Evolutionary conservation across 1,139 yeast species (phyloP).

Genomic region (Entelexis paramagnoliae): DNA sequence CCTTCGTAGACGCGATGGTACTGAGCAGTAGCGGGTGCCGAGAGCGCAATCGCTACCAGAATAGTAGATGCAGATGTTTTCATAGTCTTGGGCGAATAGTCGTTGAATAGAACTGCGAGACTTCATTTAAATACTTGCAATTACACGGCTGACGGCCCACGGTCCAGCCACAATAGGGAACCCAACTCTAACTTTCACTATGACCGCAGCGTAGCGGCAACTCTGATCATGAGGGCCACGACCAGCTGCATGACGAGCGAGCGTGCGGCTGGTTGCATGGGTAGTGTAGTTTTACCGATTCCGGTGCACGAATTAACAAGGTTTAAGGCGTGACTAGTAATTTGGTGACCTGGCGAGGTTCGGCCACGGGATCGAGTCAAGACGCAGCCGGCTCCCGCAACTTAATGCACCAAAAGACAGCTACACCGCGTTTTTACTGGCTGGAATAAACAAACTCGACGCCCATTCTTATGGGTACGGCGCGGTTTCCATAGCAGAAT

Average conservation of each 20-base stretch:
- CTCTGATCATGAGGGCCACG: background rate
- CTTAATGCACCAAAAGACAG: no score
- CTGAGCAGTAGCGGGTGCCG: background rate
- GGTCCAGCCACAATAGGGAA: background rate
- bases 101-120: background rate
- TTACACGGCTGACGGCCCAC: no score
- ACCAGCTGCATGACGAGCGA: no score
- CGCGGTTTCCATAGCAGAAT: slow-evolving; percentile 29
- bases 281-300: no score
- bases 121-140: no score
- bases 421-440: background rate
- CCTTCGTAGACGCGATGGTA: background rate
- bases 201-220: background rate
- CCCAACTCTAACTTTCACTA: background rate
- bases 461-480: slow-evolving; percentile 20
- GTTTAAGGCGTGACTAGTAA: background rate
- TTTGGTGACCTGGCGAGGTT: no score
- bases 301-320: no score
- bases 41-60: background rate
- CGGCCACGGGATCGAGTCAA: no score
- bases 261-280: no score
- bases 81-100: background rate
- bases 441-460: slow-evolving; percentile 22
- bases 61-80: background rate
- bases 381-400: no score